Evolutionary conservation across 2,329 filamentous ascomycete genomes (phyloP).

Genomic region (Cercospora sp.): DNA sequence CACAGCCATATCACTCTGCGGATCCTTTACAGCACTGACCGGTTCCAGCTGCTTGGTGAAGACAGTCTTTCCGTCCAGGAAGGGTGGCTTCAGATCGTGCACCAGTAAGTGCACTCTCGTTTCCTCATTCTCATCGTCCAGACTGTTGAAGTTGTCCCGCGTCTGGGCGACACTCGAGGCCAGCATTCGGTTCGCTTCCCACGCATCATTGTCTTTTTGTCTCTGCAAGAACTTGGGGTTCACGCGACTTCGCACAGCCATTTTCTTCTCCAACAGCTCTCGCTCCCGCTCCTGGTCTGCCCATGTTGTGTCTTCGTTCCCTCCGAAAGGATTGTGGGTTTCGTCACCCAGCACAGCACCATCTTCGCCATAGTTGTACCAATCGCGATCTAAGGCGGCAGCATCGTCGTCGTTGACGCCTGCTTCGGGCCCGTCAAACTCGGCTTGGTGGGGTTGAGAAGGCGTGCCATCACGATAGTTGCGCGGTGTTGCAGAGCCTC

Average conservation of each 20-base stretch:
- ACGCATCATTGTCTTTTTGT: conserved; percentile 92
- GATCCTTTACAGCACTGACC: conserved; percentile 86
- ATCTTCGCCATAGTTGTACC: conserved; percentile 86
- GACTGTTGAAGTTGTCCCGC: conserved; percentile 66
- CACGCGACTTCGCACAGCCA: conserved; percentile 42
- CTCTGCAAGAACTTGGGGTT: conserved; percentile 78
- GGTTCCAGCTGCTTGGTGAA: conserved; percentile 98
- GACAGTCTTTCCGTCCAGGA: conserved; percentile 89
- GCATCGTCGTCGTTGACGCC: conserved; percentile 65
- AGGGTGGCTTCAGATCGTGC: conserved; percentile 90
- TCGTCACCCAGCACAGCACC: conserved; percentile 85
- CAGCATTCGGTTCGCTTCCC: conserved; percentile 98
- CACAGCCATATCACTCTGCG: conserved; percentile 97
- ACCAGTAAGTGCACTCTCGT: conserved; percentile 88
- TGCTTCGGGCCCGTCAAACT: conserved; percentile 64
- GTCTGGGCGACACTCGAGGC: conserved; percentile 93
- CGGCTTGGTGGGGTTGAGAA: conserved; percentile 51
- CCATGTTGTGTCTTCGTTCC: conserved; percentile 65
- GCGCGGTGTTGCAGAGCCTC: background rate
- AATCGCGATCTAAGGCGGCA: conserved; percentile 80
- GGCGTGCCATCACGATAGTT: conserved; percentile 29
- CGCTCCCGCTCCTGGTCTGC: conserved; percentile 75
- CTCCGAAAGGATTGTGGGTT: conserved; percentile 86
- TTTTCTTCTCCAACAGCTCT: conserved; percentile 76
- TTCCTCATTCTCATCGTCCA: conserved; percentile 85